phyloP scores from a whole-genome alignment of 2,329 filamentous ascomycete genomes.

The Pseudogymnoascus sp. region DNA sequence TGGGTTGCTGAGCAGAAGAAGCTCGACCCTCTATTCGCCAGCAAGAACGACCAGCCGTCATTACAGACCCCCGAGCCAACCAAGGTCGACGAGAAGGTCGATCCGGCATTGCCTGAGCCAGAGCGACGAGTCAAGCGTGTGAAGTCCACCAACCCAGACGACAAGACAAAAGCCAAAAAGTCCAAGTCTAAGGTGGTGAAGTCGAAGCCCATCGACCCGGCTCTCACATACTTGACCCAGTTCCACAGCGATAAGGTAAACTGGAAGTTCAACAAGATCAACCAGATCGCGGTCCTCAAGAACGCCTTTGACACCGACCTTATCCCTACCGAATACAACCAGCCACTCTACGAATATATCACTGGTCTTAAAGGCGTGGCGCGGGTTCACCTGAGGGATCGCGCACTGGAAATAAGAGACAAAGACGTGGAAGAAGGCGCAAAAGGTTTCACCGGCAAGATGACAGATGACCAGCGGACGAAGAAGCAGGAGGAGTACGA shows the following conservation, averaged over 20 bases:
- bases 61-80: slow-evolving; percentile 23
- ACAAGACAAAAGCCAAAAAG: slow-evolving; percentile 15
- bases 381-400: slow-evolving; percentile 58
- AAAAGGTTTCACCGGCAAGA: slow-evolving; percentile 40
- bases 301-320: slow-evolving; percentile 65
- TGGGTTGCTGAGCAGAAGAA: slow-evolving; percentile 36
- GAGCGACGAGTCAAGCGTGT: slow-evolving; percentile 24
- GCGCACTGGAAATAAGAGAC: slow-evolving; percentile 53
- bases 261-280: slow-evolving; percentile 97
- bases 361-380: slow-evolving; percentile 68
- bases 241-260: slow-evolving; percentile 61
- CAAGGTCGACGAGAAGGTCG: slow-evolving; percentile 22
- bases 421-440: slow-evolving; percentile 45
- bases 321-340: slow-evolving; percentile 62
- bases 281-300: slow-evolving; percentile 78
- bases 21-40: slow-evolving; percentile 21
- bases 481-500: slow-evolving; percentile 49
- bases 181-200: slow-evolving; percentile 18
- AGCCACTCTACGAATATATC: slow-evolving; percentile 68
- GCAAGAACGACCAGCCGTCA: slow-evolving; percentile 16
- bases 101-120: slow-evolving; percentile 23
- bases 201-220: slow-evolving; percentile 42
- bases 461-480: slow-evolving; percentile 35
- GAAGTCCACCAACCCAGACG: slow-evolving; percentile 18
- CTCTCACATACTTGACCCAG: slow-evolving; percentile 67